Evolutionary conservation across 2,329 filamentous ascomycete genomes (phyloP), one percentile per base, ranked within the genome.

Genomic region (Aaosphaeria pasadenensis): DNA sequence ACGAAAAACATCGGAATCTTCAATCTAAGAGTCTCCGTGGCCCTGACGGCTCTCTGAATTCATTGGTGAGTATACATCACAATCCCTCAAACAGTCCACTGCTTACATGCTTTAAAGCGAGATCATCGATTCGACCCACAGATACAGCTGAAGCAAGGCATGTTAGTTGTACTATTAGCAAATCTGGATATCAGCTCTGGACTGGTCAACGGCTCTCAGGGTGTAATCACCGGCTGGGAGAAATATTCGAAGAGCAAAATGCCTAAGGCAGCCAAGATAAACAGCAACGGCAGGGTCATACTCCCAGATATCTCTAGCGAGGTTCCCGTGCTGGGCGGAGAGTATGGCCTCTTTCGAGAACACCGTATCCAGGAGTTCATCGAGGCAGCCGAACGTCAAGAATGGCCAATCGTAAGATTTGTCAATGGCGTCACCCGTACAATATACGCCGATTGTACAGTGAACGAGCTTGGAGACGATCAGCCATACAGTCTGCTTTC

Each of bases 321-420:
- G 6, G 43, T 42, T 13, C 43, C 43, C 7, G 32, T 38, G 17
- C 32, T 42, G 4, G 39, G 30, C 33, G 47, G 76, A 30, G 69
- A 73, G 0, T 61, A 74, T 46, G 72, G 69, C 1, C 32, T n/a
- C 1, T 54, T 72, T 36, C 65, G 67, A 43, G 67, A 75, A 43
- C 42, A 36, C 1, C 63, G 74, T 40, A 66, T 49, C 28, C 28
- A 60, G 30, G 30, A 49, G 0, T 80, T 75, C 58, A 71, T 73
- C 6, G n/a, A 52, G 52, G 1, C 53, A 56, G 28, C 64, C 35
- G 47, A 58, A 4, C 57, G 60, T 28, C 66, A 70, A 50, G 52
- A 59, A 6, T 81, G 77, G 77, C 79, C 79, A 0, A 60, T 80
- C 1, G 80, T 85, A 2, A 54, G 57, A 1, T 86, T 85, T 51